Base-by-base conservation (phyloP, 176 grass and related monocot species). In the Juncus effusus region DNA sequence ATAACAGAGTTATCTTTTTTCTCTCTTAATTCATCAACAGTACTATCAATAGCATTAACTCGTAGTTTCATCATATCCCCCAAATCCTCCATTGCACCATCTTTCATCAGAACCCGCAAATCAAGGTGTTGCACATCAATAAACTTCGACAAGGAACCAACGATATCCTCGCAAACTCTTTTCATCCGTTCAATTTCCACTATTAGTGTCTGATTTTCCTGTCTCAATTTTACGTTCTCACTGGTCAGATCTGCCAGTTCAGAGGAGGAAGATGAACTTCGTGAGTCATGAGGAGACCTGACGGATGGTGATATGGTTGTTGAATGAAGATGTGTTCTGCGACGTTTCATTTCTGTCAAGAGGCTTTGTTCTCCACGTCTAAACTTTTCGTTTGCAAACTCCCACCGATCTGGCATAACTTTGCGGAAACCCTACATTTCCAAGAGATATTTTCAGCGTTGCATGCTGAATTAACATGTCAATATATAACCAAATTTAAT, bases 301-400 rank as follows among this genome's bases (percentile, higher is more conserved):
- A 54, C 59, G 63, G 68, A 58, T 5, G 42, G 38, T 7, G 59
- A 61, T 54, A 74, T 57, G 55, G 58, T 65, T 61, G 3, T 69
- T 76, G 38, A 76, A 38, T 47, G 47, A 67, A 2, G 70, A 42
- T 62, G 75, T n/a, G 82, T 47, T 61, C 81, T 83, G 35, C 88
- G 77, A 40, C 93, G 82, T 19, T 59, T 85, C 60, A 97, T 97
- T 61, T 86, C 58, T 2, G 37, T 51, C 55, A 97, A 76, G 16
- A 97, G 80, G 10, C 59, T 65, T 67, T 80, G 74, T 40, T 97
- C 82, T 2, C 88, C 85, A 68, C 75, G 82, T 39, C 85, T 82
- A 66, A 97, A 97, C 59, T 89, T 89, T 6, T 92, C 85, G 36
- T 92, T 97, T 11, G 85, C 85, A 63, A 97, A 97, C 75, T 97